Evolutionary conservation across 2,329 filamentous ascomycete genomes (phyloP).

Genomic region (Diaporthe sp.): DNA sequence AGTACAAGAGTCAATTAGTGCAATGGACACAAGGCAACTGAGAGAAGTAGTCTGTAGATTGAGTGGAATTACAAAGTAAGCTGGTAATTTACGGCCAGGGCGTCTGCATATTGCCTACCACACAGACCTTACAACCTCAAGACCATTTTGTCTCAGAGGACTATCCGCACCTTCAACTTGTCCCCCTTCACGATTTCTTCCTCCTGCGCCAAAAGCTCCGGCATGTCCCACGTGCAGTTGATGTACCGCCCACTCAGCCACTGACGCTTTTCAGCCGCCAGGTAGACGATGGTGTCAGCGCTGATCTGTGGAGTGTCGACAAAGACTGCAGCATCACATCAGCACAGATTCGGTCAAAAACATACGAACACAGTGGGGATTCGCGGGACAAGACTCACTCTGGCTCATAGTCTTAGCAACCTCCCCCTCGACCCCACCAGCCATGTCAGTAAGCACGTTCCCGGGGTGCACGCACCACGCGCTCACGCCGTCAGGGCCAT

Average conservation of each 20-base stretch:
- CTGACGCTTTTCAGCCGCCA: conserved; percentile 29
- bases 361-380: too few relatives aligned
- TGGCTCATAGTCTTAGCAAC: not conserved
- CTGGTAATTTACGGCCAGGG: not conserved
- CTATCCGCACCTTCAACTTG: conserved; percentile 26
- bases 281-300: conserved; percentile 33
- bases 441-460: conserved; percentile 55
- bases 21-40: not conserved
- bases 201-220: conserved; percentile 10
- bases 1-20: not conserved
- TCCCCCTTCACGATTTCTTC: conserved; percentile 18
- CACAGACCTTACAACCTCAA: not conserved
- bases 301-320: conserved; percentile 21
- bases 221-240: conserved; percentile 33
- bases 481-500: conserved; percentile 55
- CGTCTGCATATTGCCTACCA: not conserved
- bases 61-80: not conserved
- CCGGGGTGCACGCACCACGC: conserved; percentile 60
- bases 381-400: conserved; percentile 2
- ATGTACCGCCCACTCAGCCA: conserved; percentile 33
- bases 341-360: not conserved
- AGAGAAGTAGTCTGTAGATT: not conserved
- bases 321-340: conserved; percentile 12
- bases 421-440: conserved; percentile 23
- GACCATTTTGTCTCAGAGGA: not conserved